Base-by-base conservation (phyloP, 2,329 filamentous ascomycete species). In the Ophiocordyceps sinensis region DNA sequence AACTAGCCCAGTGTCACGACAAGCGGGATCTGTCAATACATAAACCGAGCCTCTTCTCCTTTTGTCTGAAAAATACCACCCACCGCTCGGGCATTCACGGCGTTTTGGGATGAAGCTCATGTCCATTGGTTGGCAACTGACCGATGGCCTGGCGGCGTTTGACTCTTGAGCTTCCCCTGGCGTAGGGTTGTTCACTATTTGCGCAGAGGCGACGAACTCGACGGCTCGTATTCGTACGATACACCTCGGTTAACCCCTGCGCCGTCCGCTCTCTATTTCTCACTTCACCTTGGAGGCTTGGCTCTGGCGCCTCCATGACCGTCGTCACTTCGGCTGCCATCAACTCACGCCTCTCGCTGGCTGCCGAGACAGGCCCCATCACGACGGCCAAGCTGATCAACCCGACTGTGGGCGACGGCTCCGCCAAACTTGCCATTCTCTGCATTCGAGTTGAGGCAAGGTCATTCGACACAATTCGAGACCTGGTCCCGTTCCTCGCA, bases 21-120 rank as follows among this genome's bases (percentile, higher is more conserved):
- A 15, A 30, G 31, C 30, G 37, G 40, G 41, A 44, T 44, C 44
- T 39, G 34, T 44, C 41, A 42, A 44, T 37, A 42, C 38, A 41
- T 45, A 44, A 31, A 29, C 32, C 43, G 37, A 56, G 49, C 52
- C 52, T 53, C 51, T 49, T 50, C 47, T 52, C 50, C 55, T 60
- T 57, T 57, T 23, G 30, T 36, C 38, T 19, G 30, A 40, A 40
- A 43, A 42, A 42, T 44, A 48, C 40, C 39, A 46, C 43, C 43
- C 43, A 43, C 45, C 30, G 48, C 44, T 49, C 49, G 49, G 59
- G 61, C 63, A 66, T 66, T 59, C 47, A 56, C 50, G 63, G 63
- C 63, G 63, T 66, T 65, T 54, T 46, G 54, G 60, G 53, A 61
- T 55, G 55, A 58, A 60, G 54, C 53, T 61, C 52, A 56, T 59